Percentiles rank a stretch among this genome's conserved stretches.
Conservation (phyloP, 805 yeast species). For the Cyberlindnera veronae region DNA sequence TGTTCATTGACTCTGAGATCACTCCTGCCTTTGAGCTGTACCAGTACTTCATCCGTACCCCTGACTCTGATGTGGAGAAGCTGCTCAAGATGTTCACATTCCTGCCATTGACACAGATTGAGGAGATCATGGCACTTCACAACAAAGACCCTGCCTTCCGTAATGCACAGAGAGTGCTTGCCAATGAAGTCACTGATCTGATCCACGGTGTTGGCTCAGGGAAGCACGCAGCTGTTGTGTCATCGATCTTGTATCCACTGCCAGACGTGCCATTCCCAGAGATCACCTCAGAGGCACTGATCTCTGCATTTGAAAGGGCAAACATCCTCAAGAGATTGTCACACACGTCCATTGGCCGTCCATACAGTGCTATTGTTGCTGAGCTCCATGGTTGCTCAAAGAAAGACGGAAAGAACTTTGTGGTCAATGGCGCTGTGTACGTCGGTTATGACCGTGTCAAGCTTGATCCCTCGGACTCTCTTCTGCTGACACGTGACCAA, state of each 20-base stretch:
- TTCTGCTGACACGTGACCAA: constrained; percentile 45
- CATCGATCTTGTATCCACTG: constrained; percentile 63
- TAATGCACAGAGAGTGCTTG: constrained; percentile 72
- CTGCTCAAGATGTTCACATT: constrained; percentile 77
- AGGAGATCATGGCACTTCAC: constrained; percentile 51
- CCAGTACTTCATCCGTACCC: constrained; percentile 77
- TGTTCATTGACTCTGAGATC: constrained; percentile 71
- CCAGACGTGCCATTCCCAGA: constrained; percentile 47
- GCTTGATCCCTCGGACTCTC: constrained; percentile 46
- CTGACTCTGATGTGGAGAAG: constrained; percentile 70
- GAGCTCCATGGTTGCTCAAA: constrained; percentile 46
- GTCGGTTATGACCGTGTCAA: constrained; percentile 58
- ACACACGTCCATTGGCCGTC: constrained; percentile 34
- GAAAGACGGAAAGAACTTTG: constrained; percentile 56
- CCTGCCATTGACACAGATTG: constrained; percentile 61
- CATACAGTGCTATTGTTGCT: constrained; percentile 52
- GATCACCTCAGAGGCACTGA: constrained; percentile 45
- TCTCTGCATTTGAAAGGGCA: constrained; percentile 55
- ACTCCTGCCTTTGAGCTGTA: constrained; percentile 81
- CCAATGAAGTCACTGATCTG: constrained; percentile 81
- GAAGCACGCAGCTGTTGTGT: constrained; percentile 58
- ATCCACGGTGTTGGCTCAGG: constrained; percentile 83
- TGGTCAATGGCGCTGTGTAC: constrained; percentile 71
- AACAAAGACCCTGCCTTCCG: constrained; percentile 55
- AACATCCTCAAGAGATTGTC: constrained; percentile 44